Base-by-base conservation (phyloP, 257 asterid genomes). In the Plantago elongata region DNA sequence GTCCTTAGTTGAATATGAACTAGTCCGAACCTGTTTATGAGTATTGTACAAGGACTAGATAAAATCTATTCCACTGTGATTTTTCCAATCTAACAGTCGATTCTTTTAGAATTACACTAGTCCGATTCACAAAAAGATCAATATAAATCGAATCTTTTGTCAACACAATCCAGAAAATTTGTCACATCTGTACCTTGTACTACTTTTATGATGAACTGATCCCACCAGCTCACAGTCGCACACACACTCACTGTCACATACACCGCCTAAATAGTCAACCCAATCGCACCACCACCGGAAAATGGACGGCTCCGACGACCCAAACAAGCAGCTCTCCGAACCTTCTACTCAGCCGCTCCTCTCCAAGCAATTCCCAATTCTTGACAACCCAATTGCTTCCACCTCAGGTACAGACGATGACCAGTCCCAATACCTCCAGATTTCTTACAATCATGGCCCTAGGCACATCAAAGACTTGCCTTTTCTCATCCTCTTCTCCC, bases 361-460 rank as follows among this genome's bases (percentile, higher is more conserved):
- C 5, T 68, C 78, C 52, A 74, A 73, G 49, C 82, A 78, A 61
- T 77, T 75, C 62, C 75, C 80, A 40, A n/a, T 73, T 15, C 71
- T 63, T 66, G 77, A 63, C 17, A 69, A 78, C 55, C 76, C 75
- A 73, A 61, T 62, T 59, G 82, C 89, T 69, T 63, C 89, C 54
- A 69, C 77, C 63, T 79, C 86, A 18, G 81, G 59, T 43, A 51
- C 75, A 65, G 77, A 75, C 34, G 86, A 79, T 11, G 89, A 83
- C 76, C 89, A 74, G 45, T 34, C 90, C 27, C 93, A 81, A 51
- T 81, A 75, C 80, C 89, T 83, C 54, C 96, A 92, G 90, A 92
- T 92, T 88, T 86, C 99, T 27, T 92, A 83, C 85, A 92, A 83
- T 64, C 72, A 77, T 60, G 96, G 89, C 63, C 83, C 74, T 65